Percentiles rank a stretch among this genome's conserved stretches.
These are phyloP conservation scores for Phaeosphaeria sp. DNA, from an alignment of 2,329 filamentous ascomycete species.

Conservation along the genomic window DNA sequence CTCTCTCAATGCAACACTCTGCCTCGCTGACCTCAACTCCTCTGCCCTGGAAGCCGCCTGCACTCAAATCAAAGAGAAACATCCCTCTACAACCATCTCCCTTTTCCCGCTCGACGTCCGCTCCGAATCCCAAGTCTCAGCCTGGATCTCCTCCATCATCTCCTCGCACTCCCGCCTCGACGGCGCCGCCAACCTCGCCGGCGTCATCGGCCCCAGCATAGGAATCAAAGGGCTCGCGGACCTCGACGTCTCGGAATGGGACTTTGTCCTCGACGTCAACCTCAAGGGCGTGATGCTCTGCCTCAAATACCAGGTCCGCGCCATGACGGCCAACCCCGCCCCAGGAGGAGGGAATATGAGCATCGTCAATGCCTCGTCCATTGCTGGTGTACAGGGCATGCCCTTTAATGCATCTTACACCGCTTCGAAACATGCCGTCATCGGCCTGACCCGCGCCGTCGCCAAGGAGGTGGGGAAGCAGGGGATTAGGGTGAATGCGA, in stretches of 20 bases:
- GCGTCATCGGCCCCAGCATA: slow-evolving; percentile 39
- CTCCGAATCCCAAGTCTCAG: slow-evolving; percentile 55
- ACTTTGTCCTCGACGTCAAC: slow-evolving; percentile 48
- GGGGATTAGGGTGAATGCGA: slow-evolving; percentile 40
- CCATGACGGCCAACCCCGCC: slow-evolving; percentile 45
- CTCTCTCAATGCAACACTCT: slow-evolving; percentile 30
- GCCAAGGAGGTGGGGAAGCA: slow-evolving; percentile 48
- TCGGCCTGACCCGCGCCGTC: slow-evolving; percentile 47
- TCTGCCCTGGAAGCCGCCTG: slow-evolving; percentile 17
- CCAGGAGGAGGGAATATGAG: slow-evolving; percentile 26
- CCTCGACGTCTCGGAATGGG: slow-evolving; percentile 47
- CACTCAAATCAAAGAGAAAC: slow-evolving; percentile 17
- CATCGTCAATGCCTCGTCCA: neutral
- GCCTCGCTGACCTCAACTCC: slow-evolving; percentile 33
- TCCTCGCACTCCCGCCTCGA: slow-evolving; percentile 50
- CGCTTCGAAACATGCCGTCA: slow-evolving; percentile 49
- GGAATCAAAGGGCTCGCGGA: slow-evolving; percentile 27
- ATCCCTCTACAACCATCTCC: slow-evolving; percentile 25
- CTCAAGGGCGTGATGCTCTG: slow-evolving; percentile 48
- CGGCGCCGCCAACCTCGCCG: slow-evolving; percentile 54
- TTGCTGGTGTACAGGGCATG: slow-evolving; percentile 39
- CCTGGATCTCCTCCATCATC: slow-evolving; percentile 53
- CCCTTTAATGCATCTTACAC: slow-evolving; percentile 41
- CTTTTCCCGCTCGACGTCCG: slow-evolving; percentile 57
- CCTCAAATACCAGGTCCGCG: slow-evolving; percentile 44